Conservation (phyloP, 202 grass and related monocot genomes). For the Panicum hallii region DNA sequence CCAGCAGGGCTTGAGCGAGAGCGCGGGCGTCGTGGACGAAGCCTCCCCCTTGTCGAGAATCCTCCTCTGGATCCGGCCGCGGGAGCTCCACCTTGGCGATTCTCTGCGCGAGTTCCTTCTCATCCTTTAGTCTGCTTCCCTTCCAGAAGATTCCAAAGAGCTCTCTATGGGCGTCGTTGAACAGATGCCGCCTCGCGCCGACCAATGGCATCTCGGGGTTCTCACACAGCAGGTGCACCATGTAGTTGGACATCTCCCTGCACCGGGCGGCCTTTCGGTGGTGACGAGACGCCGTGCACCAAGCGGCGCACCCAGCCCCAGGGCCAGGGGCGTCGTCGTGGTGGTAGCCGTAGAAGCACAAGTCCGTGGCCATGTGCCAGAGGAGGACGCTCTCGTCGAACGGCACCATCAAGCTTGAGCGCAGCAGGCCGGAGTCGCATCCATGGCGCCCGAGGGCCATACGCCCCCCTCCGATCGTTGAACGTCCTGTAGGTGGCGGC, state of each 20-base stretch:
- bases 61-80: too few relatives aligned
- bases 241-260: constrained; percentile 29
- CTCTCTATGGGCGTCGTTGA: neutral
- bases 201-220: constrained; percentile 4
- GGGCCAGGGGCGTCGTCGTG: too few relatives aligned
- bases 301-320: too few relatives aligned
- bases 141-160: too few relatives aligned
- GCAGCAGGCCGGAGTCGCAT: too few relatives aligned
- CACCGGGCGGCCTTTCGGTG: neutral
- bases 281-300: too few relatives aligned
- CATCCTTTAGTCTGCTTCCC: neutral
- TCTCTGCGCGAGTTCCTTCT: neutral
- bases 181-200: neutral
- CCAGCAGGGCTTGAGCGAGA: neutral
- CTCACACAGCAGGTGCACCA: neutral
- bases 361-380: constrained; percentile 40
- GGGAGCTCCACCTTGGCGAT: neutral
- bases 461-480: too few relatives aligned
- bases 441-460: too few relatives aligned
- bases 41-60: neutral
- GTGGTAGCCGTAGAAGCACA: neutral
- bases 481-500: too few relatives aligned
- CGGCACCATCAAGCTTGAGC: neutral
- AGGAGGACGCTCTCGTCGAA: constrained; percentile 17
- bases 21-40: neutral